Conservation (phyloP, 306 rosid genomes). For the Sechiopsis laciniata region DNA sequence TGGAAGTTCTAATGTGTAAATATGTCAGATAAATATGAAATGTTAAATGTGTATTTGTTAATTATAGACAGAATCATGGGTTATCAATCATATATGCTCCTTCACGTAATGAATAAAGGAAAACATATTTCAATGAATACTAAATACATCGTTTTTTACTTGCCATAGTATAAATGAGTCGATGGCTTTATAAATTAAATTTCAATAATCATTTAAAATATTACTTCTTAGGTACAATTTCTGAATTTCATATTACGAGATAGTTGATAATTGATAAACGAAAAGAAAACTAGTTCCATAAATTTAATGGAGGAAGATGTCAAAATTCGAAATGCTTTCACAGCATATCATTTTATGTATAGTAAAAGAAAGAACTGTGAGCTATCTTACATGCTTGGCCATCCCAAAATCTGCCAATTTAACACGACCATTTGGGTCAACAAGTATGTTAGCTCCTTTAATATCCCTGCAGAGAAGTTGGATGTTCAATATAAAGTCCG, state of each 20-base stretch:
- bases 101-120: not conserved
- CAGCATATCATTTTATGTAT: not conserved
- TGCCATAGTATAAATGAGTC: not conserved
- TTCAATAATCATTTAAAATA: not conserved
- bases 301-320: not conserved
- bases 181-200: not conserved
- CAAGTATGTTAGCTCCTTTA: conserved; percentile 96
- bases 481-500: conserved; percentile 20
- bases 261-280: not conserved
- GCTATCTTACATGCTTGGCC: conserved; percentile 92
- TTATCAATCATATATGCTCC: not conserved
- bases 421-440: conserved; percentile 87
- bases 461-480: conserved; percentile 63
- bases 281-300: not conserved
- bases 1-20: not conserved
- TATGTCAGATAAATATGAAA: conserved; percentile 9
- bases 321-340: not conserved
- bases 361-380: not conserved
- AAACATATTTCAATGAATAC: not conserved
- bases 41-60: not conserved
- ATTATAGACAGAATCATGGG: not conserved
- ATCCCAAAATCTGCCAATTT: conserved; percentile 98
- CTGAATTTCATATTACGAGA: not conserved
- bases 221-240: not conserved
- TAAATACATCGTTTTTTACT: not conserved